Base-by-base conservation (phyloP, 345 rosid species). In the Eucalyptus marginata region DNA sequence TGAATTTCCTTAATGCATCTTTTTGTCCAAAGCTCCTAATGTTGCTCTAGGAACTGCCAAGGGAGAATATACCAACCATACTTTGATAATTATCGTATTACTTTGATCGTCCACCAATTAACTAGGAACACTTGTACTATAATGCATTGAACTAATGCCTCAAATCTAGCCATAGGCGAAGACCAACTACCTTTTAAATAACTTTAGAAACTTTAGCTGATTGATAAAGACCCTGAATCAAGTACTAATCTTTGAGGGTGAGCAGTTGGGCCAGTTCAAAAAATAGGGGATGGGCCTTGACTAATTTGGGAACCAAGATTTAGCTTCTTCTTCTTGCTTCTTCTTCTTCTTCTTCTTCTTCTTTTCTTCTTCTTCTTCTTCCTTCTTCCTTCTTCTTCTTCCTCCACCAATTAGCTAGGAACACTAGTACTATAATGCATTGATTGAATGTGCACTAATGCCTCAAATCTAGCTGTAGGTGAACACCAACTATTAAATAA, bases 21-120 rank as follows among this genome's bases (percentile, higher is more conserved):
- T 71, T 36, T 8, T 71, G 22, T 71, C 27, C 0, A 2, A 71
- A 10, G 27, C 24, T 71, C 27, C 27, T 36, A 10, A 36, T 33
- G 27, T 36, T 0, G 5, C 46, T 5, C 8, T 4, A 7, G 36
- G 46, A 20, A 71, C 3, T 2, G 47, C 27, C 27, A 9, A 20
- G 83, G 81, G 47, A 71, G 46, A 36, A 71, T 71, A 10, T 40
- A 10, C 27, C 27, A 20, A 5, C 27, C 2, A 5, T 36, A 20
- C 83, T 71, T 71, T 7, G 8, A 71, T 20, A 71, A 71, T 1
- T 47, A 36, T 22, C 5, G 27, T 18, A 46, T 71, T 71, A 33
- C 29, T 13, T 71, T 71, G 46, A 71, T 71, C 46, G 40, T 71
- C 46, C 25, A 71, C 46, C 81, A 10, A 18, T 33, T 71, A 71